Conservation (phyloP, 306 rosid species). For the Crotalaria pallida region DNA sequence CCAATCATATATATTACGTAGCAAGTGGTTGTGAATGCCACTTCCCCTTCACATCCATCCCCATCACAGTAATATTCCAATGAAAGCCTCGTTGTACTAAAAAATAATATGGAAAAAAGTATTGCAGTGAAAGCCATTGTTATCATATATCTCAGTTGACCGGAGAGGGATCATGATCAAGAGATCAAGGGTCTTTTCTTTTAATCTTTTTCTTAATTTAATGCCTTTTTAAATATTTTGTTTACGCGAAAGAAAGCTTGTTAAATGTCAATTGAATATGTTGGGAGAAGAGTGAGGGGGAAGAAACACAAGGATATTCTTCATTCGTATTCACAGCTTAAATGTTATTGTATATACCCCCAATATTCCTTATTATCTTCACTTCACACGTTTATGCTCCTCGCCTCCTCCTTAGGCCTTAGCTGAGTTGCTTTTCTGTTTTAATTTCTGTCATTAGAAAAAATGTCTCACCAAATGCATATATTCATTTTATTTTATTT, state of each 20-base stretch:
- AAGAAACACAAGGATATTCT: conserved; percentile 20
- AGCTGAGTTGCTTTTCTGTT: not conserved
- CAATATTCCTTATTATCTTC: not conserved
- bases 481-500: no score
- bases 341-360: conserved; percentile 19
- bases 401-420: no score
- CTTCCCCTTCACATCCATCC: conserved; percentile 19
- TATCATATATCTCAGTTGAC: conserved; percentile 25
- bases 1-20: conserved; percentile 36
- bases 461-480: not conserved
- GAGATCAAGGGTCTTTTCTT: conserved; percentile 7
- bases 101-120: not conserved
- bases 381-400: conserved; percentile 7
- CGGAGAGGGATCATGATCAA: not conserved
- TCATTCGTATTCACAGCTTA: conserved; percentile 5
- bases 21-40: conserved; percentile 31
- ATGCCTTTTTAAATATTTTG: not conserved
- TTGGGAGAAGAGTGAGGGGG: not conserved
- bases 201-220: not conserved
- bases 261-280: not conserved
- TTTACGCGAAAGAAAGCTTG: not conserved
- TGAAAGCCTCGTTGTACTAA: not conserved
- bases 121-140: conserved; percentile 25
- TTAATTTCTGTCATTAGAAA: not conserved
- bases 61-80: conserved; percentile 31